These are phyloP conservation scores for Staphylotrichum tortipilum DNA, from an alignment of 495 filamentous ascomycete species.

Conservation along the genomic window DNA sequence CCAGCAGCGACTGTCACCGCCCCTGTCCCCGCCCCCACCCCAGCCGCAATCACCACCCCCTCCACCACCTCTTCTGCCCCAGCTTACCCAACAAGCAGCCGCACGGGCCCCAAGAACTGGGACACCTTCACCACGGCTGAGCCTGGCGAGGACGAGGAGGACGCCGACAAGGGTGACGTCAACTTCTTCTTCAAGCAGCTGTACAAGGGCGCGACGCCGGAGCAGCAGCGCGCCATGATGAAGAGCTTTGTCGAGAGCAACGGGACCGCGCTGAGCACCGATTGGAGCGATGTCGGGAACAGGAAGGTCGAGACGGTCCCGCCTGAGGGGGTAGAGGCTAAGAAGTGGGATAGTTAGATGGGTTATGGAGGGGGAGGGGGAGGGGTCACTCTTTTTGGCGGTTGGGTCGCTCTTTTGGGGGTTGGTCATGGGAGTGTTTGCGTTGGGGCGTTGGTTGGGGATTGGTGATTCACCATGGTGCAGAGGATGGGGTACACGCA, in stretches of 20 bases:
- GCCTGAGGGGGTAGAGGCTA: slow-evolving; percentile 68
- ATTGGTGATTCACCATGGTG: too few relatives aligned
- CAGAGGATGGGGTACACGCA: too few relatives aligned
- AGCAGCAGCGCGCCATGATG: slow-evolving; percentile 89
- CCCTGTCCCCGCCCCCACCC: background rate
- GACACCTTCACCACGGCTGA: slow-evolving; percentile 57
- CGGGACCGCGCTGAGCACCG: slow-evolving; percentile 86
- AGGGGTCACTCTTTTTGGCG: too few relatives aligned
- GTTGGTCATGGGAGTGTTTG: too few relatives aligned
- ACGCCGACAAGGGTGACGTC: slow-evolving; percentile 59
- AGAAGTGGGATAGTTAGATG: slow-evolving; percentile 45
- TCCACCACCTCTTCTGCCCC: slow-evolving; percentile 31
- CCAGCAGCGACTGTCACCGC: background rate
- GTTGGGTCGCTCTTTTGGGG: background rate
- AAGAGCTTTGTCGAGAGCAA: slow-evolving; percentile 94
- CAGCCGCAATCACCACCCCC: background rate
- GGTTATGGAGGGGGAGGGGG: too few relatives aligned
- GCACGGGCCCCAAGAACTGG: slow-evolving; percentile 81
- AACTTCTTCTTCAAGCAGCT: slow-evolving; percentile 88
- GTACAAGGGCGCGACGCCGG: slow-evolving; percentile 67
- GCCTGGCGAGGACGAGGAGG: slow-evolving; percentile 51
- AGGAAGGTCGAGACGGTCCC: slow-evolving; percentile 64
- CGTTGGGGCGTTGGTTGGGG: too few relatives aligned
- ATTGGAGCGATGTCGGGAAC: slow-evolving; percentile 77
- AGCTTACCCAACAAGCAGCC: slow-evolving; percentile 82